Conservation (phyloP, 148 eudicot genomes). For the Chenopodium album region DNA sequence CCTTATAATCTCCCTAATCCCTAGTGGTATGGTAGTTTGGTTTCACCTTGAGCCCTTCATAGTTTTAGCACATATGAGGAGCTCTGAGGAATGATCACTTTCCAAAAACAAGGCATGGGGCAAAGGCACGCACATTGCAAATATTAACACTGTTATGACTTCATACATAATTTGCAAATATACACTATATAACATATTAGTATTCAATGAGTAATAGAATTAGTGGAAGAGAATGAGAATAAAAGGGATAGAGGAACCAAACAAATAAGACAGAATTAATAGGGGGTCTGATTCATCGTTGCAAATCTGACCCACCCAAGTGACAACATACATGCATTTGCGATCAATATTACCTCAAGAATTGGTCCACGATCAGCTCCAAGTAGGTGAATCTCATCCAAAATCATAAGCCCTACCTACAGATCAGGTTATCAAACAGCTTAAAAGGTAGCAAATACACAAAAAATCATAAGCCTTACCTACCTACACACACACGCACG, state of each 20-base stretch:
- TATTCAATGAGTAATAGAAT: background rate
- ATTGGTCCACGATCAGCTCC: slow-evolving; percentile 99
- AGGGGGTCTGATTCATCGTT: background rate
- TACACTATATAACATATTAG: background rate
- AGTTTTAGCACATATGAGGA: background rate
- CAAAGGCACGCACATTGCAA: background rate
- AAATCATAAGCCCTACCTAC: slow-evolving; percentile 93
- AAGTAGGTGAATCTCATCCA: slow-evolving; percentile 97
- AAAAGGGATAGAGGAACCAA: background rate
- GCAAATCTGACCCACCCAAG: background rate
- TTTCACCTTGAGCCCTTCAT: background rate
- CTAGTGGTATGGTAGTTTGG: background rate
- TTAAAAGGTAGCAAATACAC: slow-evolving; percentile 3
- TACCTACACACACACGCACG: no score
- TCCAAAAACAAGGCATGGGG: background rate
- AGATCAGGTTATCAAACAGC: slow-evolving; percentile 14
- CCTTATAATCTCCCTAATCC: background rate
- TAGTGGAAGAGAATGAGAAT: background rate
- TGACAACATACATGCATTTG: background rate
- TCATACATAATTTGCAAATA: background rate
- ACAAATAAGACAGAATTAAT: background rate
- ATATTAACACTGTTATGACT: background rate
- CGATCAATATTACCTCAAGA: slow-evolving; percentile 65
- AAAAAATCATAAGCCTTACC: background rate
- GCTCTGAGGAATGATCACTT: background rate